These are phyloP conservation scores for Raddia distichophylla DNA, from an alignment of 176 grass and related monocot genomes.

Conservation along the genomic window DNA sequence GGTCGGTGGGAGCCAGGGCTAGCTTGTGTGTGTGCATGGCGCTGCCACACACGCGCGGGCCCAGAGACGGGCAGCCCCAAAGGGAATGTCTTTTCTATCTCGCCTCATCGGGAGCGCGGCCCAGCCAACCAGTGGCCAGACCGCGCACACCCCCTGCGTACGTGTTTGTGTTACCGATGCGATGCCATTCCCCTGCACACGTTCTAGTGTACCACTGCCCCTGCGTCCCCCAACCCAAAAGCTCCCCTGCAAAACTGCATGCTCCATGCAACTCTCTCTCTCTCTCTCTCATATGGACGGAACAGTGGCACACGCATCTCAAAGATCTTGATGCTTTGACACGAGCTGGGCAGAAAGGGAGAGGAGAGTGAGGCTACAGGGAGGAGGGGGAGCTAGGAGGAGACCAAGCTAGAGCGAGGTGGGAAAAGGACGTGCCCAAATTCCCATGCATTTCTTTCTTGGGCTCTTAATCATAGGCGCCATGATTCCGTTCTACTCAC, in stretches of 20 bases:
- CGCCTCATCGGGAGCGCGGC: not conserved
- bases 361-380: not conserved
- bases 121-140: constrained; percentile 28
- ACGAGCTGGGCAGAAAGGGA: not conserved
- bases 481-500: constrained; percentile 46
- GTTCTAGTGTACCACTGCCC: no score
- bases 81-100: constrained; percentile 58
- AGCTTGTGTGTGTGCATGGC: not conserved
- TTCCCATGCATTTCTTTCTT: constrained; percentile 37
- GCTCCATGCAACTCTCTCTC: constrained; percentile 6
- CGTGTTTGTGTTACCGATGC: constrained; percentile 9
- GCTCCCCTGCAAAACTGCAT: constrained; percentile 22
- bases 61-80: constrained; percentile 31
- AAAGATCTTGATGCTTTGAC: not conserved
- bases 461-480: constrained; percentile 60
- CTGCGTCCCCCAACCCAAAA: not conserved
- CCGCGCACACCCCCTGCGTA: not conserved
- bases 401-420: not conserved
- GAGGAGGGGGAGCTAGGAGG: no score
- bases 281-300: not conserved
- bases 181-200: not conserved
- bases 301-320: not conserved
- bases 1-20: no score
- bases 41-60: constrained; percentile 41
- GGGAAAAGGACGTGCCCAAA: constrained; percentile 43